Evolutionary conservation across 257 asterid genomes (phyloP), one percentile per base, ranked within the genome.

Genomic region (Haberlea rhodopensis): DNA sequence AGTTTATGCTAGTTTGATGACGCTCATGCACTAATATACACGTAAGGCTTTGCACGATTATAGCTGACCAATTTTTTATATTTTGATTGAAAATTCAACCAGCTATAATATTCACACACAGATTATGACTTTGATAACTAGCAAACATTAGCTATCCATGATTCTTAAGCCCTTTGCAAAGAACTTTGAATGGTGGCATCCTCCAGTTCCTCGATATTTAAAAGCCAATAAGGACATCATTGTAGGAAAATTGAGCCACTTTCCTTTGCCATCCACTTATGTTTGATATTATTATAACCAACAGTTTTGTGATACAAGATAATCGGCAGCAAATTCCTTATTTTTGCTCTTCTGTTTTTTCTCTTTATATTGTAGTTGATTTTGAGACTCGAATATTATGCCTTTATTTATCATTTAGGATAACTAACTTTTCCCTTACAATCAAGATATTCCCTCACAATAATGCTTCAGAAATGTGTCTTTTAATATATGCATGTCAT

Each of bases 401-500:
- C 26, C 22, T n/a, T n/a, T 40, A 11, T 56, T 5, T 32, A 8
- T 6, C 3, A 23, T 24, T 22, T 56, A 4, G 4, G 6, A 25
- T 5, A n/a, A 6, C 32, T 9, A 6, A 4, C n/a, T 26, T n/a
- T 67, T 57, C n/a, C 34, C 26, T 40, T 6, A 3, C 52, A 8
- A 8, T 15, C 53, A 5, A 22, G 23, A 11, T 21, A 9, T 55
- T 46, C 18, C 16, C 43, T n/a, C n/a, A 19, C 32, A 2, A 49
- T 23, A 40, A 23, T 65, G 40, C 6, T n/a, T 40, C 9, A 43
- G 13, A n/a, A 15, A 18, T 15, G 34, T 37, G 40, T 61, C 34
- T 59, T 29, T n/a, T 61, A 16, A 65, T 67, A 24, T 55, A 28
- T 45, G 43, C 43, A 55, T 24, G 7, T n/a, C 20, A 20, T 65